A percentile compares a stretch with the other conserved stretches of the same genome.
Conservation (phyloP, 345 rosid genomes). For the Ceriops decandra region DNA sequence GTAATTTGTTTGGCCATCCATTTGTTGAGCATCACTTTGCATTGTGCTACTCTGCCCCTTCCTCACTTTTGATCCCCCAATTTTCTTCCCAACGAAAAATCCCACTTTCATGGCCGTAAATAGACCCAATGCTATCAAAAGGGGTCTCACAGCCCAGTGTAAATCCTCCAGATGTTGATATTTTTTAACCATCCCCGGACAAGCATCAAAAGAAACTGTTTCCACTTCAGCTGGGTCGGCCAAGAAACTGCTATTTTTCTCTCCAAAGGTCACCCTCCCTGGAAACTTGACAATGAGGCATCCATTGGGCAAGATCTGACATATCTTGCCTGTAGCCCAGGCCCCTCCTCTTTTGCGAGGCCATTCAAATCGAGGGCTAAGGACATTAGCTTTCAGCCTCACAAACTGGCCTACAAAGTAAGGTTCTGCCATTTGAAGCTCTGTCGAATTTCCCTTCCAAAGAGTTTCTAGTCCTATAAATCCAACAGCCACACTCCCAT, state of each 20-base stretch:
- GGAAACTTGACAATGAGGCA: slow-evolving; percentile 79
- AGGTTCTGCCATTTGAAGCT: slow-evolving; percentile 83
- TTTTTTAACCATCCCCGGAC: slow-evolving; percentile 58
- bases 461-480: slow-evolving; percentile 70
- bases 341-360: slow-evolving; percentile 49
- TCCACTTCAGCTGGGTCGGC: slow-evolving; percentile 95
- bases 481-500: slow-evolving; percentile 65
- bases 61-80: slow-evolving; percentile 46
- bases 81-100: slow-evolving; percentile 40
- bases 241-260: slow-evolving; percentile 42
- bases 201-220: slow-evolving; percentile 52
- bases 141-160: slow-evolving; percentile 92
- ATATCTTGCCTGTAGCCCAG: slow-evolving; percentile 86
- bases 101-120: slow-evolving; percentile 69
- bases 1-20: slow-evolving; percentile 21
- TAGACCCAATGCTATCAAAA: slow-evolving; percentile 60
- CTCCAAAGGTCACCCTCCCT: slow-evolving; percentile 57
- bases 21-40: slow-evolving; percentile 19
- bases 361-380: slow-evolving; percentile 87
- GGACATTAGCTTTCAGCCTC: slow-evolving; percentile 53
- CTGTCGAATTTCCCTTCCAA: slow-evolving; percentile 71
- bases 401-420: slow-evolving; percentile 73
- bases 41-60: slow-evolving; percentile 21
- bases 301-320: slow-evolving; percentile 66
- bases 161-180: slow-evolving; percentile 91